These are phyloP conservation scores for Eucalyptus melliodora DNA, from an alignment of 345 rosid genomes.

Conservation along the genomic window DNA sequence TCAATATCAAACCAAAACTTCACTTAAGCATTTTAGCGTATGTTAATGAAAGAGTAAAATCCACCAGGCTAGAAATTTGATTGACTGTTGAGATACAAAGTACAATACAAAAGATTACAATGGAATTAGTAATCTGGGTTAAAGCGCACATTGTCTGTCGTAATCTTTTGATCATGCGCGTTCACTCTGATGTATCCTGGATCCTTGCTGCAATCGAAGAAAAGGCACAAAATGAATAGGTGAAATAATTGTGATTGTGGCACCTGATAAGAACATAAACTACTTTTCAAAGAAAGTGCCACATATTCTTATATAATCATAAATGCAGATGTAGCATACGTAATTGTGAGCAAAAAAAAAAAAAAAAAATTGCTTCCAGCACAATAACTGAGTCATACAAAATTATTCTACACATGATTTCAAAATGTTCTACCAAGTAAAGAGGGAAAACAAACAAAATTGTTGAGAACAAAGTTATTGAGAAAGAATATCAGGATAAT, in stretches of 20 bases:
- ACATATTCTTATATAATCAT: not conserved
- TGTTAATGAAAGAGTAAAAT: not conserved
- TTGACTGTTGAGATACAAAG: not conserved
- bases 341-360: not conserved
- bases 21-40: not conserved
- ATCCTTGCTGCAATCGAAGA: conserved; percentile 60
- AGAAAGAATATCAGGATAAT: not conserved
- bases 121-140: not conserved
- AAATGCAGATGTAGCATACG: not conserved
- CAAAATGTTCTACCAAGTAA: not conserved
- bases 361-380: not conserved
- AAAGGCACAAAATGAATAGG: not conserved
- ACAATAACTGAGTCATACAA: not conserved
- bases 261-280: not conserved
- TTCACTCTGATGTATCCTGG: conserved; percentile 86
- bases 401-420: not conserved
- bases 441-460: not conserved
- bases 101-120: not conserved
- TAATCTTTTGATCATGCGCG: conserved; percentile 53
- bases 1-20: not conserved
- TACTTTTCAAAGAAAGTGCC: not conserved
- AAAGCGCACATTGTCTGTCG: conserved; percentile 79
- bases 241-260: not conserved
- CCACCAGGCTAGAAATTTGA: not conserved
- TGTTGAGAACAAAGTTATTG: not conserved